phyloP scores from a whole-genome alignment of 345 rosid species.

The Gossypium bickii region DNA sequence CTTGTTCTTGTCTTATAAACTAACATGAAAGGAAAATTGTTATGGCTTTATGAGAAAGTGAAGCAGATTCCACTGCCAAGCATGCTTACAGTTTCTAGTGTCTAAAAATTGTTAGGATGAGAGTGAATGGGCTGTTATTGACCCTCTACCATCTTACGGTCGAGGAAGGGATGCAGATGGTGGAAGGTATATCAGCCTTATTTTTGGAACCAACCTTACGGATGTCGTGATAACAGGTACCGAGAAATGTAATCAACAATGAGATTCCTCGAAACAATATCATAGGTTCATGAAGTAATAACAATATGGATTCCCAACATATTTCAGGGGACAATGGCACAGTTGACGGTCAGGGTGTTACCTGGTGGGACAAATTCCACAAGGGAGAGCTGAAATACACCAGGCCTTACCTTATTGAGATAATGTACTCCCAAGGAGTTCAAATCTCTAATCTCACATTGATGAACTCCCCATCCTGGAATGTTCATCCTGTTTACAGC shows the following conservation, averaged over 20 bases:
- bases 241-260: background rate
- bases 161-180: conserved; percentile 59
- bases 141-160: conserved; percentile 82
- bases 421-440: conserved; percentile 49
- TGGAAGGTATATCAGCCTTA: conserved; percentile 64
- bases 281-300: background rate
- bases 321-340: conserved; percentile 72
- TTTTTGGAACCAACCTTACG: conserved; percentile 77
- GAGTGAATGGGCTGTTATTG: conserved; percentile 62
- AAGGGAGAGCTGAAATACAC: conserved; percentile 46
- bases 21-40: background rate
- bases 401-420: conserved; percentile 76
- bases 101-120: conserved; percentile 44
- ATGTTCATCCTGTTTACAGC: conserved; percentile 80
- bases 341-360: conserved; percentile 72
- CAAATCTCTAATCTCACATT: conserved; percentile 73
- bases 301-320: background rate
- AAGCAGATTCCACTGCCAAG: background rate
- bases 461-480: conserved; percentile 91
- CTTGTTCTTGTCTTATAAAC: background rate
- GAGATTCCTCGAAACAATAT: background rate
- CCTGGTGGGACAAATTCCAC: conserved; percentile 77
- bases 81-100: background rate
- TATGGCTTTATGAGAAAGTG: background rate
- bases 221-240: conserved; percentile 79